Evolutionary conservation across 805 yeast species (phyloP), one percentile per base, ranked within the genome.

Genomic region (Pichia phayaonensis): DNA sequence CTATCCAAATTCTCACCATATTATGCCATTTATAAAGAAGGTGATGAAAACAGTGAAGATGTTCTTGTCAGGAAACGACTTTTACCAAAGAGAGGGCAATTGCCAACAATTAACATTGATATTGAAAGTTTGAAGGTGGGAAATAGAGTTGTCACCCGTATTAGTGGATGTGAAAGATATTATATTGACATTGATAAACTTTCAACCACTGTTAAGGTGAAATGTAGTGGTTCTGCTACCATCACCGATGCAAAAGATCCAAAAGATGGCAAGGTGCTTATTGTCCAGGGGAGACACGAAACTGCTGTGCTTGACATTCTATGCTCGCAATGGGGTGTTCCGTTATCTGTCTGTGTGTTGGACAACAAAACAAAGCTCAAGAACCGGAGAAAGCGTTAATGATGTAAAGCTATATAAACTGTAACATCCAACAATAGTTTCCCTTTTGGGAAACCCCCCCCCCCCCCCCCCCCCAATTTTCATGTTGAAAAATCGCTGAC

Each of bases 211-310:
- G 67, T 92, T 55, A 81, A 84, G 52, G 80, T 81, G 21, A 82
- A 81, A 55, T 94, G 98, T 64, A 90, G 96, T 13, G 96, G 97
- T 0, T 87, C 97, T 0, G 76, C 94, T 0, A 82, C 96, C 0
- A 74, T 86, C 12, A 84, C 83, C 0, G 80, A 78, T 27, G 77
- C 80, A 41, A 70, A 72, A 16, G 52, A 54, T 16, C 77, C 76
- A 40, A 75, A 78, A 47, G 76, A 74, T 39, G 60, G 76, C 0
- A 65, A 73, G 40, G 95, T 87, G 59, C 89, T 94, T 4, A 75
- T 81, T 44, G 95, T 94, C 2, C 98, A 94, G 69, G 99, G 99
- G 0, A 86, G 92, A 2, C 98, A 92, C 63, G 81, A 81, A 23
- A 75, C 79, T 44, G 64, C 75, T 0, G 79, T 85, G 12, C 69